Evolutionary conservation across 2,329 filamentous ascomycete species (phyloP).

Genomic region (Fusarium mundagurra): DNA sequence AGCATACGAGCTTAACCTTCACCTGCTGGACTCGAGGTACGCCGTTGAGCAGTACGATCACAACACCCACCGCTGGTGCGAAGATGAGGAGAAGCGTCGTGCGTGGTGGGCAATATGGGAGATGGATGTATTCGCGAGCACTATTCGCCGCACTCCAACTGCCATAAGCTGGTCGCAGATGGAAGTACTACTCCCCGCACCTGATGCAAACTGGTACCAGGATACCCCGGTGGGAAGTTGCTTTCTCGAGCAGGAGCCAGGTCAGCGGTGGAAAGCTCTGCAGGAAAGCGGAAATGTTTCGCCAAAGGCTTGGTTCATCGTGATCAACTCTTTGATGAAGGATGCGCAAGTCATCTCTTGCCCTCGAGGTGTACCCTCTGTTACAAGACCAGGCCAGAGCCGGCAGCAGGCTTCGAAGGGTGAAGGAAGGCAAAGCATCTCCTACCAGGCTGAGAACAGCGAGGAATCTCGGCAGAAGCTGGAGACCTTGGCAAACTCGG

Average conservation of each 20-base stretch:
- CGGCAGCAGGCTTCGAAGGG: background rate
- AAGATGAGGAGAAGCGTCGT: background rate
- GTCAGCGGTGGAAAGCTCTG: background rate
- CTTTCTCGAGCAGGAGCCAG: background rate
- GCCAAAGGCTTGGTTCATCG: background rate
- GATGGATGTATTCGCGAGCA: background rate
- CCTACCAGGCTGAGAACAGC: background rate
- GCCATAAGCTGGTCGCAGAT: background rate
- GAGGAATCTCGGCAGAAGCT: background rate
- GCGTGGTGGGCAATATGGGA: background rate
- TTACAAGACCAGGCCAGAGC: background rate
- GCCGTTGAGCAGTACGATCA: background rate
- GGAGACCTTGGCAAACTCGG: background rate
- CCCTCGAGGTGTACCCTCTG: background rate
- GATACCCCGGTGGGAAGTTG: background rate
- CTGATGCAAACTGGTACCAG: background rate
- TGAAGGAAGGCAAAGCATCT: background rate
- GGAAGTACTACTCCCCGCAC: fast-evolving
- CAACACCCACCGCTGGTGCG: background rate
- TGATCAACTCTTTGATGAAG: background rate
- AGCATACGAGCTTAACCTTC: background rate
- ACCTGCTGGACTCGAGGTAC: background rate
- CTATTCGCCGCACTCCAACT: background rate
- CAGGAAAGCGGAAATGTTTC: background rate
- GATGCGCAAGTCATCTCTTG: background rate